Conservation (phyloP, 257 asterid species). For the Petunia axillaris region DNA sequence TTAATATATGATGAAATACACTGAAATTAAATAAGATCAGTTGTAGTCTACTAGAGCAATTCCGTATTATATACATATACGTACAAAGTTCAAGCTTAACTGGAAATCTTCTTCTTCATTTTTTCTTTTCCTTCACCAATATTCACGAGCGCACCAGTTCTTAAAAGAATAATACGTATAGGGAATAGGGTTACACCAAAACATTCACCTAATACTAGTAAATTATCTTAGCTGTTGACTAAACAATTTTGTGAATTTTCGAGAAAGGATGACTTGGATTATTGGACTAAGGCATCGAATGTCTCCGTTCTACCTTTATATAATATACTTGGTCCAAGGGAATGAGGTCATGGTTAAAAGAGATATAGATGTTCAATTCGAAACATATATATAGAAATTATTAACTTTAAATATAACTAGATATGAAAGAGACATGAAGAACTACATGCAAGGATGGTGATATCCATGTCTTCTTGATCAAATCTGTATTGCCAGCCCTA, state of each 20-base stretch:
- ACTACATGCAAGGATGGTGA: neutral
- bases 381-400: neutral
- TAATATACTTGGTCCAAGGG: neutral
- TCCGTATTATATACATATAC: neutral
- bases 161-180: too few species aligned
- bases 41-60: too few species aligned
- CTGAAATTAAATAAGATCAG: too few species aligned
- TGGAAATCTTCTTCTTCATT: too few species aligned
- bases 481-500: too few species aligned
- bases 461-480: neutral
- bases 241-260: neutral
- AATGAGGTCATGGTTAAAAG: neutral
- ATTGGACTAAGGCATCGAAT: neutral
- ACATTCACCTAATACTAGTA: too few species aligned
- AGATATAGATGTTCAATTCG: too few species aligned
- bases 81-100: neutral
- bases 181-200: too few species aligned
- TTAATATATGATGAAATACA: too few species aligned
- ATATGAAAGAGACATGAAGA: neutral
- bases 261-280: conserved; percentile 4
- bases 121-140: too few species aligned
- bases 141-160: too few species aligned
- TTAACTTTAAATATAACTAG: too few species aligned
- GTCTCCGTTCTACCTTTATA: neutral
- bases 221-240: neutral